Evolutionary conservation across 2,329 filamentous ascomycete genomes (phyloP).

Genomic region (Ophiocordyceps camponoti-rufipedis): DNA sequence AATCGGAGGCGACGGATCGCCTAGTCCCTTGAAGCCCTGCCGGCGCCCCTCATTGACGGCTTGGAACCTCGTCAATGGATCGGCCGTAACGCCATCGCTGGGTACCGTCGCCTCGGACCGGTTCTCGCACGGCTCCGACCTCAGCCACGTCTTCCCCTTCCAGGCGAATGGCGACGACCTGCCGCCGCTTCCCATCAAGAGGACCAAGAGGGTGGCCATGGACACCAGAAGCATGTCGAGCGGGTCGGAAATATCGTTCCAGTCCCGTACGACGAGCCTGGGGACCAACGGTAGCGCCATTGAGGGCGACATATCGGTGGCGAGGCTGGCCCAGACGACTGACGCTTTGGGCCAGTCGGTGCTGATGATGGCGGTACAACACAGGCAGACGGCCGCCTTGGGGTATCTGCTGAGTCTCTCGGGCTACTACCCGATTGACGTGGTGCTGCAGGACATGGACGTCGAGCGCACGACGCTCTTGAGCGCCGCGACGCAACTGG

Average conservation of each 20-base stretch:
- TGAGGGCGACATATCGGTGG: conserved; percentile 75
- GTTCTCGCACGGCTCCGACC: conserved; percentile 33
- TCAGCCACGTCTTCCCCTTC: conserved; percentile 86
- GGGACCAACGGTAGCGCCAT: conserved; percentile 54
- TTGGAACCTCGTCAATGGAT: conserved; percentile 27
- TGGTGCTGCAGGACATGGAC: conserved; percentile 68
- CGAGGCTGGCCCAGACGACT: conserved; percentile 55
- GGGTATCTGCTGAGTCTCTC: conserved; percentile 62
- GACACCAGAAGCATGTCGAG: conserved; percentile 78
- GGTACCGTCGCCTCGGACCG: conserved; percentile 23
- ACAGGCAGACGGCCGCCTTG: conserved; percentile 52
- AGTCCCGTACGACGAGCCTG: conserved; percentile 62
- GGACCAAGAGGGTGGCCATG: conserved; percentile 69
- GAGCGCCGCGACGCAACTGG: conserved; percentile 77
- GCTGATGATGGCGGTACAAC: conserved; percentile 69
- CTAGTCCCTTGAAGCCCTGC: conserved; percentile 22
- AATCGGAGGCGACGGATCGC: conserved; percentile 12
- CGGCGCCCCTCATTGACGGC: conserved; percentile 23
- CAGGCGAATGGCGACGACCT: conserved; percentile 33
- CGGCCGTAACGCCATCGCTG: conserved; percentile 19
- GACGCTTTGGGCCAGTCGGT: conserved; percentile 64
- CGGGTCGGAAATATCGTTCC: conserved; percentile 66
- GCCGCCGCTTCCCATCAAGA: conserved; percentile 19
- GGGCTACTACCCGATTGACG: conserved; percentile 53
- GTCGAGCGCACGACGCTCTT: conserved; percentile 80